Conservation (phyloP, 1,139 yeast genomes). For the Scheffersomyces quercinus region DNA sequence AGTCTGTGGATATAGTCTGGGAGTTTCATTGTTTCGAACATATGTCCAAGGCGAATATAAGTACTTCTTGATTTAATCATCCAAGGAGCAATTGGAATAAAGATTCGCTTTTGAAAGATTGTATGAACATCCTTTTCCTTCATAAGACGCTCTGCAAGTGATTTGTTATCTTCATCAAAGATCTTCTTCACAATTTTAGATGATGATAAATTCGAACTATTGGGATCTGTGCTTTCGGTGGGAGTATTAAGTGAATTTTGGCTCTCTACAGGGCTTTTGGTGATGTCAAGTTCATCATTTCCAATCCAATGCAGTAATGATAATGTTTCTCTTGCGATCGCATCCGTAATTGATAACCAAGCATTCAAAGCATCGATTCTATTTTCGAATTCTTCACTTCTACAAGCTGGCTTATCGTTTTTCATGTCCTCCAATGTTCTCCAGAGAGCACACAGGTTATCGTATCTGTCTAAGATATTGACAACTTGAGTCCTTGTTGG, state of each 20-base stretch:
- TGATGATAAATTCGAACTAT: constrained; percentile 14
- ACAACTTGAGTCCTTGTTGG: constrained; percentile 54
- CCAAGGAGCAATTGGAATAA: constrained; percentile 65
- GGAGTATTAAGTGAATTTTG: constrained; percentile 14
- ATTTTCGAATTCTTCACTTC: constrained; percentile 61
- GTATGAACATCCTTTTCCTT: constrained; percentile 82
- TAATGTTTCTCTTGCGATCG: constrained; percentile 60
- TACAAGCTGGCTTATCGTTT: constrained; percentile 72
- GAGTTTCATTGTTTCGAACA: constrained; percentile 67
- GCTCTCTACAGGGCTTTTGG: constrained; percentile 31
- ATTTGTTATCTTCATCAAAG: constrained; percentile 58
- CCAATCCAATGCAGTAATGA: constrained; percentile 74
- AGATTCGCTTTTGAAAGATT: constrained; percentile 62
- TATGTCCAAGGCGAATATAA: constrained; percentile 60
- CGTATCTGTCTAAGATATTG: constrained; percentile 59
- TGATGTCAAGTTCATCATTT: constrained; percentile 69
- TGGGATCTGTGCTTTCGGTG: constrained; percentile 33
- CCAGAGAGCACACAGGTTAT: constrained; percentile 77
- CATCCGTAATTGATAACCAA: constrained; percentile 77
- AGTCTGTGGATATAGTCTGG: constrained; percentile 75
- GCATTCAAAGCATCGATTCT: constrained; percentile 79
- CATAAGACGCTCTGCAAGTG: constrained; percentile 82
- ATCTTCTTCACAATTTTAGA: constrained; percentile 36
- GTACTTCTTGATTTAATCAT: constrained; percentile 78
- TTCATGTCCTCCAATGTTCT: constrained; percentile 77